Percentiles rank a stretch among this genome's conserved stretches.
These are phyloP conservation scores for Acanthamoeba quina DNA, from an alignment of 208 protist genomes.

Conservation along the genomic window DNA sequence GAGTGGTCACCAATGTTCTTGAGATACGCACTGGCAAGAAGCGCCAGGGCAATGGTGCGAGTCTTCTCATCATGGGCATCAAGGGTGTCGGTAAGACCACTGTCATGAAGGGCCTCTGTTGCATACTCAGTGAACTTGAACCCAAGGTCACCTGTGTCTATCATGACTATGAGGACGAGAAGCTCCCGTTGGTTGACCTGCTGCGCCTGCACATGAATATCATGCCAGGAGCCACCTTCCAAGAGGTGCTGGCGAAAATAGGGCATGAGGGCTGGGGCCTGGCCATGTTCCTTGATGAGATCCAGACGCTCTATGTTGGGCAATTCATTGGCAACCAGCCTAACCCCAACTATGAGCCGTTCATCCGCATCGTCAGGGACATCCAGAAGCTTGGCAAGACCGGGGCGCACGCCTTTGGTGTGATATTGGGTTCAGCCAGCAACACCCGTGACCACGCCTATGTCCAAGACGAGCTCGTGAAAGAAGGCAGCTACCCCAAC, in stretches of 20 bases:
- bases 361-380: neutral
- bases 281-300: neutral
- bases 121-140: neutral
- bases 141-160: neutral
- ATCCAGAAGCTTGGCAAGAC: neutral
- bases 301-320: neutral
- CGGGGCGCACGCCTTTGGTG: neutral
- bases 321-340: too few relatives aligned
- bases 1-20: neutral
- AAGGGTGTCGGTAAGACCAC: slow-evolving; percentile 1
- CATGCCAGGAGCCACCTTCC: neutral
- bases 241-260: neutral
- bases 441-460: neutral
- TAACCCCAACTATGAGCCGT: neutral
- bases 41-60: neutral
- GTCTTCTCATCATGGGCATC: neutral
- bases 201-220: neutral
- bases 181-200: neutral
- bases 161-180: neutral
- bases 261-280: neutral
- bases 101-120: neutral
- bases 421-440: neutral
- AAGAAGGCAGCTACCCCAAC: slow-evolving; percentile 12
- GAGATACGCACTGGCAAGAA: neutral
- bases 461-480: neutral